Evolutionary conservation across 208 protist species (phyloP).

Genomic region (Crithidia expoeki): DNA sequence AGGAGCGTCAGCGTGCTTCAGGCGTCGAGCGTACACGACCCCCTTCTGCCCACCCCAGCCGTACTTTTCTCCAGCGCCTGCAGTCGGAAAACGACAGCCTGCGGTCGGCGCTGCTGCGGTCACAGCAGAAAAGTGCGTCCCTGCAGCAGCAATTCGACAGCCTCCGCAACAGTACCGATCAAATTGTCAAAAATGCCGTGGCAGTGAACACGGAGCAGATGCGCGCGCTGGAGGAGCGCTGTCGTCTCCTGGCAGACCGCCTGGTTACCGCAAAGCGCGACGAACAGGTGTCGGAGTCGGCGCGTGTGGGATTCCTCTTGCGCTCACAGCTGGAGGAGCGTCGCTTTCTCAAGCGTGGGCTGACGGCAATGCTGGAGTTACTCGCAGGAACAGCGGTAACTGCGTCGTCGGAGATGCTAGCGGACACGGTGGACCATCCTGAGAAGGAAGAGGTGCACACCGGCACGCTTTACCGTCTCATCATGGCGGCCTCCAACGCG

Average conservation of each 20-base stretch:
- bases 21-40: constrained; percentile 6
- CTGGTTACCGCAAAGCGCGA: constrained; percentile 51
- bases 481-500: constrained; percentile 47
- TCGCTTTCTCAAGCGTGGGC: constrained; percentile 49
- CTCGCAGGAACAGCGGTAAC: constrained; percentile 10
- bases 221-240: constrained; percentile 48
- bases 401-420: not conserved
- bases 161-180: constrained; percentile 14
- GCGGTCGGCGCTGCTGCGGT: constrained; percentile 50
- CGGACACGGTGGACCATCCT: not conserved
- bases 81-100: constrained; percentile 69
- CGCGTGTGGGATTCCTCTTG: constrained; percentile 66
- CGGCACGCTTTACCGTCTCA: constrained; percentile 42
- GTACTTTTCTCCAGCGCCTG: constrained; percentile 36
- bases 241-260: constrained; percentile 55
- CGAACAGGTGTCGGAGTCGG: constrained; percentile 57
- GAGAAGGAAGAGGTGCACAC: constrained; percentile 28
- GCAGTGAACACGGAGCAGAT: constrained; percentile 23
- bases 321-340: constrained; percentile 78
- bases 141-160: constrained; percentile 39
- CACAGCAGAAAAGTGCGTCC: constrained; percentile 28
- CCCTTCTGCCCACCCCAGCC: not conserved
- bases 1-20: not conserved
- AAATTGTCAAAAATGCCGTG: constrained; percentile 21
- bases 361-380: constrained; percentile 48